Conservation (phyloP, 2,329 filamentous ascomycete species). For the Ascochyta lentis region DNA sequence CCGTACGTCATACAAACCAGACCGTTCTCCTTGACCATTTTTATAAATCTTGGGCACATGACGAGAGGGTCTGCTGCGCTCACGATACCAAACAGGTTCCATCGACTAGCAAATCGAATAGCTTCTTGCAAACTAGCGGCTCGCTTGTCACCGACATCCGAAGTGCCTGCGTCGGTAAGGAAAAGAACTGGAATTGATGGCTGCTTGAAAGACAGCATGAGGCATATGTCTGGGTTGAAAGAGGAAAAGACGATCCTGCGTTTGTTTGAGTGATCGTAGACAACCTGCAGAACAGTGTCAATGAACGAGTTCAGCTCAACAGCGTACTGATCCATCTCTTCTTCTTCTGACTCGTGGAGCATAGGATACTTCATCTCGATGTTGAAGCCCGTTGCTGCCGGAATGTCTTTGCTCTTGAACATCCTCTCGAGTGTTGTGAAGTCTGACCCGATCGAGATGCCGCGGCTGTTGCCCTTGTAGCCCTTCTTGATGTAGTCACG, state of each 20-base stretch:
- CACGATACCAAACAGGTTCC: slow-evolving; percentile 94
- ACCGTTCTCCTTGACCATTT: slow-evolving; percentile 91
- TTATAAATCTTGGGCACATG: slow-evolving; percentile 85
- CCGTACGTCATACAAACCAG: slow-evolving; percentile 96
- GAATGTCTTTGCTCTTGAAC: slow-evolving; percentile 74
- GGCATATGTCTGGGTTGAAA: slow-evolving; percentile 96
- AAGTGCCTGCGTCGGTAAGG: slow-evolving; percentile 86
- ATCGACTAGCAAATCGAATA: slow-evolving; percentile 89
- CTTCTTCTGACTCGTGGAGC: slow-evolving; percentile 92
- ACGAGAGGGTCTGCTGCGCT: slow-evolving; percentile 87
- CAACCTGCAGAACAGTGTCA: slow-evolving; percentile 87
- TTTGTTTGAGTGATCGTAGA: slow-evolving; percentile 81
- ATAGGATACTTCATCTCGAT: slow-evolving; percentile 99
- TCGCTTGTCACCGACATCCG: slow-evolving; percentile 82
- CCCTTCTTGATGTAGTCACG: slow-evolving; percentile 93
- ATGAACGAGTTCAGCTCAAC: slow-evolving; percentile 97
- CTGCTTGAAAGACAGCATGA: slow-evolving; percentile 95
- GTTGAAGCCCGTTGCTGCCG: slow-evolving; percentile 88
- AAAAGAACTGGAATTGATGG: slow-evolving; percentile 96
- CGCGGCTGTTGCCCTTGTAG: slow-evolving; percentile 93
- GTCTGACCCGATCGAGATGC: slow-evolving; percentile 92
- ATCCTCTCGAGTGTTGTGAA: slow-evolving; percentile 96
- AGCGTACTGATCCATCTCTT: slow-evolving; percentile 95
- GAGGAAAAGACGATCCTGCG: slow-evolving; percentile 97
- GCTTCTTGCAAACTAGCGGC: slow-evolving; percentile 94